These are phyloP conservation scores for Annulohypoxylon stygium DNA, from an alignment of 495 filamentous ascomycete species.

Conservation along the genomic window DNA sequence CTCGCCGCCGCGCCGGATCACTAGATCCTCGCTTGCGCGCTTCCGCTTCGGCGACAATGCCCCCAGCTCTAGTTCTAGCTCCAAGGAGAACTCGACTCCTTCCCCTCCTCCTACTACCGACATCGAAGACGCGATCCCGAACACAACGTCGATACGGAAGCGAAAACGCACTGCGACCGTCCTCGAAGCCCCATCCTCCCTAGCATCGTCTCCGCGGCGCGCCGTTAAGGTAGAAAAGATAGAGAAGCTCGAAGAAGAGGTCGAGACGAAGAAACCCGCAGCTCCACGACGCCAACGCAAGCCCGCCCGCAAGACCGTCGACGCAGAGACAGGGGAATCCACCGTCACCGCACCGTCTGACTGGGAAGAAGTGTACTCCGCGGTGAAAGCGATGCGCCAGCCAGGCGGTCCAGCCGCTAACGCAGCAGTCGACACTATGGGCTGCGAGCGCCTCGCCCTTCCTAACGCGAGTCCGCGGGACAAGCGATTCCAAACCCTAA, in stretches of 20 bases:
- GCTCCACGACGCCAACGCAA: slow-evolving; percentile 62
- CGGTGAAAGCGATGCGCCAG: slow-evolving; percentile 82
- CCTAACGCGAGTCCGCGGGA: slow-evolving; percentile 67
- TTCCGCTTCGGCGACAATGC: slow-evolving; percentile 54
- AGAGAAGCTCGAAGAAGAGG: slow-evolving; percentile 31
- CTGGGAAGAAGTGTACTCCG: slow-evolving; percentile 87
- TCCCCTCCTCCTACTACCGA: slow-evolving; percentile 54
- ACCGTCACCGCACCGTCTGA: slow-evolving; percentile 76
- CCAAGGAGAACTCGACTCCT: slow-evolving; percentile 47
- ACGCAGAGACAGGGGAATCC: slow-evolving; percentile 65
- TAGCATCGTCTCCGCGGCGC: slow-evolving; percentile 23
- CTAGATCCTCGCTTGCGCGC: slow-evolving; percentile 60
- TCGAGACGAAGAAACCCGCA: slow-evolving; percentile 32
- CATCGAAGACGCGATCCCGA: slow-evolving; percentile 71
- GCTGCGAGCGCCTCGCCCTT: slow-evolving; percentile 83
- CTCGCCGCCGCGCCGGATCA: slow-evolving; percentile 59
- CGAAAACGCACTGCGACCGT: slow-evolving; percentile 62
- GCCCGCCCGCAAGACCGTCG: slow-evolving; percentile 74
- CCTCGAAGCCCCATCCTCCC: slow-evolving; percentile 34
- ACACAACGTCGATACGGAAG: slow-evolving; percentile 60
- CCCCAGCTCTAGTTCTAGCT: slow-evolving; percentile 40
- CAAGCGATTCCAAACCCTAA: slow-evolving; percentile 89
- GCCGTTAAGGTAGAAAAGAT: slow-evolving; percentile 41
- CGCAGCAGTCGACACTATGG: slow-evolving; percentile 98
- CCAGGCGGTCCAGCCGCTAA: slow-evolving; percentile 68